phyloP scores from a whole-genome alignment of 176 grass and related monocot species.

The Cenchrus fungigraminus region DNA sequence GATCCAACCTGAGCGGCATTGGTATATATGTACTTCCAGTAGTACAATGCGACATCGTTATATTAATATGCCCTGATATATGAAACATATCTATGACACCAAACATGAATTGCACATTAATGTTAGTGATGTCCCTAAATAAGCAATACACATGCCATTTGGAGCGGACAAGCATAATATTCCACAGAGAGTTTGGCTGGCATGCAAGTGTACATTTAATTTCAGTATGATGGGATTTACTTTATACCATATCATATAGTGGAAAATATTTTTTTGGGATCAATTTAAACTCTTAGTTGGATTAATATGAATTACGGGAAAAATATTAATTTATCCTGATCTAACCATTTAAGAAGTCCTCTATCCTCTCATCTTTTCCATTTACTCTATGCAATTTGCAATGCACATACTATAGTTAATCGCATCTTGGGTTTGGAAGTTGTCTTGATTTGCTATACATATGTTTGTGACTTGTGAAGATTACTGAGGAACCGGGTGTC shows the following conservation, averaged over 20 bases:
- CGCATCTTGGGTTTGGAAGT: neutral
- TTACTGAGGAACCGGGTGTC: slow-evolving; percentile 88
- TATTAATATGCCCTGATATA: neutral
- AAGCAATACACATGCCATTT: neutral
- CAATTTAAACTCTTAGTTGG: neutral
- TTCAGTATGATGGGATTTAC: neutral
- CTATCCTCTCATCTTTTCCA: neutral
- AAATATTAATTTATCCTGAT: neutral
- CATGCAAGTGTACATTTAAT: neutral
- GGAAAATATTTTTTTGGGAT: neutral
- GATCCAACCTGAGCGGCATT: neutral
- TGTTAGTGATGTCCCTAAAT: neutral
- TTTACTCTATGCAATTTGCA: neutral
- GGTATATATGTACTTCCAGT: neutral
- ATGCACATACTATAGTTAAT: neutral
- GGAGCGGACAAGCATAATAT: neutral
- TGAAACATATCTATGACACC: neutral
- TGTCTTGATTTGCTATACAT: slow-evolving; percentile 26
- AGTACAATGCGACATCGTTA: neutral
- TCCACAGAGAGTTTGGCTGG: neutral
- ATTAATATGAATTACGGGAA: neutral
- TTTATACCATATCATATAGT: neutral
- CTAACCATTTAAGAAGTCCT: neutral
- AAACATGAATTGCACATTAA: neutral
- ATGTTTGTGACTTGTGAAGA: slow-evolving; percentile 42